Evolutionary conservation across 2,329 filamentous ascomycete species (phyloP).

Genomic region (Botrytis fabae): DNA sequence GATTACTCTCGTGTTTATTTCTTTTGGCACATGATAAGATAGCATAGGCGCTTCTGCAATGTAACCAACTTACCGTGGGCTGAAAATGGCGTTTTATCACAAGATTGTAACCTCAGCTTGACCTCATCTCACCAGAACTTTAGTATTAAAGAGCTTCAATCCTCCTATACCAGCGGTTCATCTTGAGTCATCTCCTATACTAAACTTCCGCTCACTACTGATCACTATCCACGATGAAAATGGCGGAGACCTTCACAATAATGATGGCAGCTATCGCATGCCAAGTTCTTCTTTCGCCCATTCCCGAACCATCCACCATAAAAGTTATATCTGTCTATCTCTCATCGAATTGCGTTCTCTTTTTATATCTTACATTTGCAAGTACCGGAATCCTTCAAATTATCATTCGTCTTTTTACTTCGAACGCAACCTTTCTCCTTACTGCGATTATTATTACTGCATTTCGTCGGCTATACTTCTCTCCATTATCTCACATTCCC

Average conservation of each 20-base stretch:
- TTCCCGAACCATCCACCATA: neutral
- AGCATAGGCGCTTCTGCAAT: neutral
- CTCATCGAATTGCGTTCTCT: neutral
- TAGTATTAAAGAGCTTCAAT: neutral
- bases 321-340: neutral
- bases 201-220: too few relatives aligned
- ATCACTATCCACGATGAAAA: neutral
- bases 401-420: neutral
- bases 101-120: neutral
- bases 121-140: neutral
- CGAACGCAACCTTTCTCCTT: constrained; percentile 24
- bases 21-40: neutral
- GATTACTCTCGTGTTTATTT: neutral
- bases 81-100: neutral
- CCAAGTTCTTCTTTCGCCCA: neutral
- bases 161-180: neutral
- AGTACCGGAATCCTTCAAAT: neutral
- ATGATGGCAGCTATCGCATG: neutral
- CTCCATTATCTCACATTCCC: constrained; percentile 31
- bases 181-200: neutral
- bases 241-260: neutral
- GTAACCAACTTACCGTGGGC: neutral
- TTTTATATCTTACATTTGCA: neutral
- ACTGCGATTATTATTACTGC: constrained; percentile 22
- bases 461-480: constrained; percentile 29